These are phyloP conservation scores for Acephala macrosclerotiorum DNA, from an alignment of 2,329 filamentous ascomycete species.

Conservation along the genomic window DNA sequence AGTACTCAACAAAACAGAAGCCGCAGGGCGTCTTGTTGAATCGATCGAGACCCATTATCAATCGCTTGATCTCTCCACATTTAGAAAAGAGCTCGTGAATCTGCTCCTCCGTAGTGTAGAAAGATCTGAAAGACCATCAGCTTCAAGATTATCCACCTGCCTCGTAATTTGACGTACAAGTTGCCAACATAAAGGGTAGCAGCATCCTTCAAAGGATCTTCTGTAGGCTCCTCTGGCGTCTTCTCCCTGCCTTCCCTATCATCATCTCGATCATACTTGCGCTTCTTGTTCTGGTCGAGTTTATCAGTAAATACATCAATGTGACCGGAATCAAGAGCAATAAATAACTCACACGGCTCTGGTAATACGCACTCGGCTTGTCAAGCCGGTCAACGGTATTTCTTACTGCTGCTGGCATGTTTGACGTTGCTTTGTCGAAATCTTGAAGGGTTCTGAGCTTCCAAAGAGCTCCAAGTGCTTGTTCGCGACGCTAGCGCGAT, in stretches of 20 bases:
- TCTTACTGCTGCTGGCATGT: conserved; percentile 48
- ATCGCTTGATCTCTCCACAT: conserved; percentile 96
- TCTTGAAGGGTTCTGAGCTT: too few relatives aligned
- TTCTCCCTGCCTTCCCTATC: conserved; percentile 57
- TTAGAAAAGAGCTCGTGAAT: conserved; percentile 97
- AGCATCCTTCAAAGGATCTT: conserved; percentile 84
- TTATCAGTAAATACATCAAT: conserved; percentile 38
- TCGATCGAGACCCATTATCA: conserved; percentile 96
- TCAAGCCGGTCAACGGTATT: conserved; percentile 92
- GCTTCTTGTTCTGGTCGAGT: conserved; percentile 59
- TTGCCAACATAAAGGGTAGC: conserved; percentile 98
- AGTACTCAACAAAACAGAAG: conserved; percentile 99
- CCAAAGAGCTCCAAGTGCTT: not conserved
- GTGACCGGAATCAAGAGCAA: conserved; percentile 22
- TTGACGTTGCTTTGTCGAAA: conserved; percentile 28
- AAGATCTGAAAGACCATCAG: conserved; percentile 66
- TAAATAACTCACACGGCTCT: conserved; percentile 70
- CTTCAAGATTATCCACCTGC: conserved; percentile 9
- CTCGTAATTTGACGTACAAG: conserved; percentile 63
- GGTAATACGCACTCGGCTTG: conserved; percentile 93
- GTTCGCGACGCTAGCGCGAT: conserved; percentile 10
- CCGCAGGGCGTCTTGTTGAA: conserved; percentile 98
- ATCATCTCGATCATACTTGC: conserved; percentile 62
- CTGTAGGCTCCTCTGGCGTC: conserved; percentile 60
- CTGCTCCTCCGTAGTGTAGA: conserved; percentile 99